Evolutionary conservation across 352 stramenopile species (phyloP), one percentile per base, ranked within the genome.

Genomic region (Thraustochytrium striatum): DNA sequence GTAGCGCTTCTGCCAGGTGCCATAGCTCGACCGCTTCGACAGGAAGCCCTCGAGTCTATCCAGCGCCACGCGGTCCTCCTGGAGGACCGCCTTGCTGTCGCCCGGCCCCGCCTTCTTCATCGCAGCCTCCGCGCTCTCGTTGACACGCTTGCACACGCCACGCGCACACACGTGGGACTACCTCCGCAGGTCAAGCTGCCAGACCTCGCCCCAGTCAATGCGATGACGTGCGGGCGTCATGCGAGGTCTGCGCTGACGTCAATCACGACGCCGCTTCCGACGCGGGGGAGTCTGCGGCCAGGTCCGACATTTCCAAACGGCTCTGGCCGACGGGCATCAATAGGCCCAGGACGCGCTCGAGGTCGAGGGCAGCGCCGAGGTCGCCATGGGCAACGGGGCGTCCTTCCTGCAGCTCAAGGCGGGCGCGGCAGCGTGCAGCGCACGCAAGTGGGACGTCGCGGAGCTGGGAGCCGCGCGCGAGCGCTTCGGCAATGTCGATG

Each of bases 1-100:
- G 50, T 79, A 79, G 8, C 69, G 8, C 55, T 79, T 79, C 69
- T 79, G 69, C 50, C 55, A 79, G n/a, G 21, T 30, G 35, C 69
- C 69, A 21, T 32, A 33, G 35, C 25, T 57, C 9, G 32, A 65
- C 35, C 38, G 8, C 57, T 79, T 79, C 55, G 25, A 21, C 69
- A 79, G 13, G 32, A 65, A 79, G 7, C 69, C 69, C 33, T 79
- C 50, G n/a, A 79, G 69, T n/a, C 33, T 21, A 30, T 79, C 57
- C 50, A 79, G 55, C 32, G 33, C 30, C 9, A 52, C 50, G 13
- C 30, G 21, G 57, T 79, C 69, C 5, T 69, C 13, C 13, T 21
- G 50, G 16, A 79, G 69, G 16, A 69, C 69, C 69, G 32, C 55
- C 55, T 36, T 69, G 19, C n/a, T 41, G 39, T 79, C 69, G 50